Percentiles rank a stretch among this genome's conserved stretches.
phyloP scores from a whole-genome alignment of 2,329 filamentous ascomycete genomes.

The Tricladium varicosporioides region DNA sequence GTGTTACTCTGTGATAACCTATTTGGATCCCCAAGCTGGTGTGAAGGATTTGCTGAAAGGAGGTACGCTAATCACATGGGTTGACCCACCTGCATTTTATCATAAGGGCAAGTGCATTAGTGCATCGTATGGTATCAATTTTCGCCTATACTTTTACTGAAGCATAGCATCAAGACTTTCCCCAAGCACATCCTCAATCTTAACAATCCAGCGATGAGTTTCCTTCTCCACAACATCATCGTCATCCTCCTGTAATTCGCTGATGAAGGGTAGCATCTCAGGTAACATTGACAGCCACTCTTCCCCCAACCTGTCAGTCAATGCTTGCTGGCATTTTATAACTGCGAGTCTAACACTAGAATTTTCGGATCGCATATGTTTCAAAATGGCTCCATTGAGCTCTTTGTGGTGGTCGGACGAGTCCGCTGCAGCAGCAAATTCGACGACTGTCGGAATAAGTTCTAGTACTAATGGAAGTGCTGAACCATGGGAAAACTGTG shows the following conservation, averaged over 20 bases:
- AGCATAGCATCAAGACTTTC: slow-evolving; percentile 92
- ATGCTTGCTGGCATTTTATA: slow-evolving; percentile 74
- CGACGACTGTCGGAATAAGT: slow-evolving; percentile 73
- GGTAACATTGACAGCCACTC: slow-evolving; percentile 90
- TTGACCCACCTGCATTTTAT: too few species aligned
- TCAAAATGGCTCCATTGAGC: slow-evolving; percentile 76
- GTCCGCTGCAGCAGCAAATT: slow-evolving; percentile 76
- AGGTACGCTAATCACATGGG: too few species aligned
- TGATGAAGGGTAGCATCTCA: slow-evolving; percentile 96
- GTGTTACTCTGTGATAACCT: too few species aligned
- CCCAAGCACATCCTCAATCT: slow-evolving; percentile 84
- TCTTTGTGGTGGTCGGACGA: slow-evolving; percentile 89
- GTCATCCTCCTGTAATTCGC: slow-evolving; percentile 93
- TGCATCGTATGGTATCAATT: too few species aligned
- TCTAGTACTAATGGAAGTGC: slow-evolving; percentile 45
- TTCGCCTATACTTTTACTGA: slow-evolving; percentile 50
- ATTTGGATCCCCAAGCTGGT: too few species aligned
- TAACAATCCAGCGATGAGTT: slow-evolving; percentile 84
- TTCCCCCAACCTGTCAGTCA: slow-evolving; percentile 81
- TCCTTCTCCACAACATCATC: slow-evolving; percentile 90
- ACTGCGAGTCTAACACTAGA: slow-evolving; percentile 74
- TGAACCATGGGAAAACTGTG: slow-evolving; percentile 57
- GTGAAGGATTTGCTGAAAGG: too few species aligned
- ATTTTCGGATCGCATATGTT: slow-evolving; percentile 72
- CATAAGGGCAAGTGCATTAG: too few species aligned